phyloP scores from a whole-genome alignment of 2,329 filamentous ascomycete species.

The Lecanicillium sp. region DNA sequence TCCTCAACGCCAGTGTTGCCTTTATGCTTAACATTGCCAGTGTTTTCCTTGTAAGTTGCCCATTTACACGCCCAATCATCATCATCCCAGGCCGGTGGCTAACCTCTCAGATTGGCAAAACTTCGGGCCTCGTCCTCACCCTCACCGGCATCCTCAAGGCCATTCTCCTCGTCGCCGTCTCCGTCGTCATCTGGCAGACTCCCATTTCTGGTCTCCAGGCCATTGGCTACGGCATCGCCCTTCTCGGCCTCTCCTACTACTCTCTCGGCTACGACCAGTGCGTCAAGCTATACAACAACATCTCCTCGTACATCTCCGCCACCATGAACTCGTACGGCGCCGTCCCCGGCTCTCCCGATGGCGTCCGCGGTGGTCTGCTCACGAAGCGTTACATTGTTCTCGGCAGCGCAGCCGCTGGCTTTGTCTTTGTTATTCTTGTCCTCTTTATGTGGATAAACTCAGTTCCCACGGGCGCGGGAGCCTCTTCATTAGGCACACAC shows the following conservation, averaged over 20 bases:
- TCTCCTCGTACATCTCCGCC: conserved; percentile 20
- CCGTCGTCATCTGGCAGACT: conserved; percentile 73
- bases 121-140: conserved; percentile 78
- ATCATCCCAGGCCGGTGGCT: conserved; percentile 10
- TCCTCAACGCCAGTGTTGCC: conserved; percentile 70
- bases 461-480: background rate
- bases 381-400: conserved; percentile 18
- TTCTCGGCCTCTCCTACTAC: conserved; percentile 45
- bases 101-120: conserved; percentile 68
- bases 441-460: conserved; percentile 9
- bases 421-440: conserved; percentile 21
- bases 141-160: conserved; percentile 84
- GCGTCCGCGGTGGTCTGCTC: conserved; percentile 15
- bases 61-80: background rate
- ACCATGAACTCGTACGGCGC: conserved; percentile 19
- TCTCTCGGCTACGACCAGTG: conserved; percentile 36
- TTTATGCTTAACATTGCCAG: conserved; percentile 79
- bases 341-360: conserved; percentile 11
- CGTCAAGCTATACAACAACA: conserved; percentile 19
- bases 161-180: conserved; percentile 72
- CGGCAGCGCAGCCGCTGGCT: conserved; percentile 21
- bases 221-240: conserved; percentile 70
- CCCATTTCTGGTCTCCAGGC: conserved; percentile 64
- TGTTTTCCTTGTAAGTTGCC: conserved; percentile 72
- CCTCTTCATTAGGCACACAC: background rate